Evolutionary conservation across 2,329 filamentous ascomycete species (phyloP), one percentile per base, ranked within the genome.

Genomic region (Diaporthe amygdali): DNA sequence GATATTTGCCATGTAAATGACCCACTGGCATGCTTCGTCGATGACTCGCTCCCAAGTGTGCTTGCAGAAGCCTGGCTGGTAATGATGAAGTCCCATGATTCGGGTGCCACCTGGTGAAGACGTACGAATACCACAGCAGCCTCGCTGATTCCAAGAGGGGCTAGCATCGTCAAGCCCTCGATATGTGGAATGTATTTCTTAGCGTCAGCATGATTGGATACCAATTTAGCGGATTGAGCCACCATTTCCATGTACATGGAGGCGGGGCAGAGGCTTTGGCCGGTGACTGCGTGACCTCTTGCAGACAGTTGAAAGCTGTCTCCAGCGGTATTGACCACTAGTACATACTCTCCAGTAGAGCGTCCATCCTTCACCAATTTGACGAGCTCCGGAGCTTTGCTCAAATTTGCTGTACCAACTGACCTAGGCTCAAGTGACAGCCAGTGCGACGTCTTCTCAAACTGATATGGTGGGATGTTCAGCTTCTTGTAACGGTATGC

Each of bases 391-490:
- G 39, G 32, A 14, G 51, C n/a, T 14, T 22, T 32, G 14, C 3
- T 56, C 14, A 25, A 12, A 2, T 55, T 22, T 20, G 2, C 14
- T 10, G 32, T 66, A 20, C 27, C 76, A 71, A n/a, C 63, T 4
- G n/a, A 71, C 67, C 52, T 47, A 12, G 55, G 37, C 8, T 44
- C 52, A 22, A 47, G 56, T 1, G 49, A 51, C 0, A 69, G 51
- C 77, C 79, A 80, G 56, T 79, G 76, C 0, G 69, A 63, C 5
- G 71, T 74, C 61, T 77, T 76, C 15, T 77, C 75, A 46, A 80
- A 81, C 37, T 79, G 78, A 25, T 79, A 79, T 0, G 75, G 71
- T 4, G 79, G 78, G n/a, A 80, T 66, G 25, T 72, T 72, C 4
- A 78, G 30, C 27, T 64, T 56, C 30, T 76, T 73, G 22, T 9